Base-by-base conservation (phyloP, 192 early-diverging fungal species). In the Haplosporangium gracile region DNA sequence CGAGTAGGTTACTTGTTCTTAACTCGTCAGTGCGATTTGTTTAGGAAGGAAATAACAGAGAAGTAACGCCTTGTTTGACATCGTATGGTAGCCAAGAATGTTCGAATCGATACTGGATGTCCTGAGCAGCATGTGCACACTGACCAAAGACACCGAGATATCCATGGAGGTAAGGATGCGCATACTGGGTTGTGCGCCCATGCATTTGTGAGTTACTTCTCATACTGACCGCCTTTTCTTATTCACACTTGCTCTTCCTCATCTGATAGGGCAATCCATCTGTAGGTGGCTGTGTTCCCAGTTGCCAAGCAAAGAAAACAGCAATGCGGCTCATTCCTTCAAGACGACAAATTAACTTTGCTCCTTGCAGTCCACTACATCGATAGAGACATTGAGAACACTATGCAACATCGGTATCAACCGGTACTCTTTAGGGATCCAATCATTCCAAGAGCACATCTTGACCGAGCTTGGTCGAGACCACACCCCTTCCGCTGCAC, bases 391-490 rank as follows among this genome's bases (percentile, higher is more conserved):
- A 68, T 40, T 92, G 5, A 34, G 63, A 75, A 43, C 68, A 24
- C 88, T 92, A 29, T 83, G 76, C 7, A 74, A 82, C 16, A 85
- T 88, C 29, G 91, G 92, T 13, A 89, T 92, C 79, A 92, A 89
- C 74, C 82, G 92, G 20, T 82, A 91, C 10, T 91, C 90, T 1
- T 55, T 92, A 16, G 91, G 91, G n/a, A 87, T 92, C 20, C 91
- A 92, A 38, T 90, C 91, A 22, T 89, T 92, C 51, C 77, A 90
- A 57, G 63, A 77, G 13, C 63, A 60, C 11, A 88, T 81, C 16
- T 70, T 92, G 5, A 82, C 81, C 22, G 68, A 81, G 10, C 78
- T 92, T 15, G 91, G 89, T 20, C 75, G 91, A 39, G 90, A 92
- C 79, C 91, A 92, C 71, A 77, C 88, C 13, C 83, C 82, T 11